Conservation (phyloP, 2,329 filamentous ascomycete species). For the Colletotrichum spaethianum region DNA sequence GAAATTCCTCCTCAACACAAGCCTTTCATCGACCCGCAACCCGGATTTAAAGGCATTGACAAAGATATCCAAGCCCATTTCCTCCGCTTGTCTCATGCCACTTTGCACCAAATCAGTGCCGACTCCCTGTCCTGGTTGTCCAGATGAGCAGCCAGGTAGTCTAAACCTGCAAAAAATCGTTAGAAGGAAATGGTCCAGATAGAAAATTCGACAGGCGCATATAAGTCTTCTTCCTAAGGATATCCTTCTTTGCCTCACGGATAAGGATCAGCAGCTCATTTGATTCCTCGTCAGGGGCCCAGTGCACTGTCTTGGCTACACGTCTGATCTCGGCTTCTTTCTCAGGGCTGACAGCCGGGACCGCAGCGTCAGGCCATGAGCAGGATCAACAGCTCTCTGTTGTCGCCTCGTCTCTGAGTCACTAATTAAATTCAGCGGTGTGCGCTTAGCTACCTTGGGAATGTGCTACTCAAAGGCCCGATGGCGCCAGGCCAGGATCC, state of each 20-base stretch:
- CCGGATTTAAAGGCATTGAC: neutral
- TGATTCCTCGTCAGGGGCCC: neutral
- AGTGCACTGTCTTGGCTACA: neutral
- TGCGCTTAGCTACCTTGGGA: conserved; percentile 41
- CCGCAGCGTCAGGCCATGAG: neutral
- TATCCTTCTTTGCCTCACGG: neutral
- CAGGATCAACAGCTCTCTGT: neutral
- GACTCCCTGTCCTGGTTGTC: neutral
- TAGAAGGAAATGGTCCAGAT: neutral
- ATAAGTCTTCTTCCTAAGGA: neutral
- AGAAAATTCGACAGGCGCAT: neutral
- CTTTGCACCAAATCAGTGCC: neutral
- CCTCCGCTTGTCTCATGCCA: neutral
- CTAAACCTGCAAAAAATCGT: neutral
- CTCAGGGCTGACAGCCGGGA: neutral
- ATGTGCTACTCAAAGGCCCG: conserved; percentile 44
- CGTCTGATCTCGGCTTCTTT: neutral
- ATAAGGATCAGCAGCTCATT: neutral
- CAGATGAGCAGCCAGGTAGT: neutral
- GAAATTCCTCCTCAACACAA: neutral
- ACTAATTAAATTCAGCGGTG: neutral
- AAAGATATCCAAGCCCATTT: neutral
- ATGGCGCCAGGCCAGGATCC: conserved; percentile 42
- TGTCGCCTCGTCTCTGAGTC: neutral
- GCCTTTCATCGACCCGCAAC: neutral